Evolutionary conservation across 2,329 filamentous ascomycete genomes (phyloP).

Genomic region (Monosporascus ibericus): DNA sequence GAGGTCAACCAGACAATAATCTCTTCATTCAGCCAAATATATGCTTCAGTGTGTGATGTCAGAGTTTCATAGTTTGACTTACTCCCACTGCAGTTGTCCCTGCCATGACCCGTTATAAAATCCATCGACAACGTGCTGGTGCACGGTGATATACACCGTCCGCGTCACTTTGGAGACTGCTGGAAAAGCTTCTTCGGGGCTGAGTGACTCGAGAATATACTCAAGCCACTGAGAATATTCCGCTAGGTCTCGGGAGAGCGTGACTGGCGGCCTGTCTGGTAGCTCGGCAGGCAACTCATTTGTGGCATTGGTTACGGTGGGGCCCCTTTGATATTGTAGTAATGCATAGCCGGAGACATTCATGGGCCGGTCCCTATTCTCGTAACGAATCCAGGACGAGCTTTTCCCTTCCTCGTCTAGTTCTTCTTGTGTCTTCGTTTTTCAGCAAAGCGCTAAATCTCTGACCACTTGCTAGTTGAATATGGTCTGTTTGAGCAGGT

Average conservation of each 20-base stretch:
- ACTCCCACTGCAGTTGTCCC: slow-evolving; percentile 31
- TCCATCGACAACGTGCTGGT: slow-evolving; percentile 31
- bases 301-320: not conserved
- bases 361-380: slow-evolving; percentile 43
- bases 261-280: slow-evolving; percentile 25
- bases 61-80: no score
- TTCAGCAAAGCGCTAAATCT: slow-evolving; percentile 52
- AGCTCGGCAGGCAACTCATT: slow-evolving; percentile 12
- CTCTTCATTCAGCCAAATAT: no score
- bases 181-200: slow-evolving; percentile 27
- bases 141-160: slow-evolving; percentile 41
- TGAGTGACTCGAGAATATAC: slow-evolving; percentile 37
- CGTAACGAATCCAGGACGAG: slow-evolving; percentile 41
- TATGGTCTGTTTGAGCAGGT: slow-evolving; percentile 36
- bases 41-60: no score
- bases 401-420: slow-evolving; percentile 27
- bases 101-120: not conserved
- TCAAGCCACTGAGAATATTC: slow-evolving; percentile 34
- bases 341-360: slow-evolving; percentile 42
- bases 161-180: slow-evolving; percentile 41
- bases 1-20: no score
- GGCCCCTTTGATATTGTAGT: slow-evolving; percentile 32
- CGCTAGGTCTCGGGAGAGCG: slow-evolving; percentile 18
- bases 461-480: slow-evolving; percentile 54
- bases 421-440: slow-evolving; percentile 42